Conservation (phyloP, 2,329 filamentous ascomycete genomes). For the Aureobasidium melanogenum region DNA sequence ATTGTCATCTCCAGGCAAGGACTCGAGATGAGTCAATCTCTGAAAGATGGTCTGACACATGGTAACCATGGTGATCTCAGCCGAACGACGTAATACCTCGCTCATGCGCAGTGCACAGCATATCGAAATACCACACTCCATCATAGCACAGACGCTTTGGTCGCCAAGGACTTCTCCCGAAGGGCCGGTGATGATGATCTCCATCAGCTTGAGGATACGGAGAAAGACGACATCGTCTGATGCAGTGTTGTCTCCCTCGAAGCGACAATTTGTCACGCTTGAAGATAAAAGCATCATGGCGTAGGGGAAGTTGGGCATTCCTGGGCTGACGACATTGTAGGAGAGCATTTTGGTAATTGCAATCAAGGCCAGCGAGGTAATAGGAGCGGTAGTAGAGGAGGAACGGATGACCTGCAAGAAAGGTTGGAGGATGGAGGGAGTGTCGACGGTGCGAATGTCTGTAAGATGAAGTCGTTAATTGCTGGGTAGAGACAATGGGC, state of each 20-base stretch:
- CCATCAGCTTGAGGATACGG: constrained; percentile 94
- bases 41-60: constrained; percentile 99
- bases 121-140: constrained; percentile 95
- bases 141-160: constrained; percentile 98
- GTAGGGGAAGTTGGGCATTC: constrained; percentile 77
- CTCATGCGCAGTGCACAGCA: constrained; percentile 91
- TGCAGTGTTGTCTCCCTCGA: constrained; percentile 89
- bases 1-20: constrained; percentile 48
- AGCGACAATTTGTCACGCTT: constrained; percentile 93
- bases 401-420: constrained; percentile 96
- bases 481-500: background rate
- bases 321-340: constrained; percentile 78
- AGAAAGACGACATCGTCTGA: constrained; percentile 93
- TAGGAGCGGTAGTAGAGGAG: constrained; percentile 89
- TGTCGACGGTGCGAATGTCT: constrained; percentile 86
- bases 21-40: constrained; percentile 74
- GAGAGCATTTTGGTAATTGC: constrained; percentile 94
- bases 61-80: constrained; percentile 93
- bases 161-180: constrained; percentile 91
- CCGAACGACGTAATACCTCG: constrained; percentile 79
- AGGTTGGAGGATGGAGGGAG: constrained; percentile 77
- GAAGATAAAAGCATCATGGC: constrained; percentile 93
- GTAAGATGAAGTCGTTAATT: background rate
- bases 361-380: constrained; percentile 87
- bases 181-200: constrained; percentile 91